Evolutionary conservation across 495 filamentous ascomycete species (phyloP).

Genomic region (Diplogelasinospora grovesii): DNA sequence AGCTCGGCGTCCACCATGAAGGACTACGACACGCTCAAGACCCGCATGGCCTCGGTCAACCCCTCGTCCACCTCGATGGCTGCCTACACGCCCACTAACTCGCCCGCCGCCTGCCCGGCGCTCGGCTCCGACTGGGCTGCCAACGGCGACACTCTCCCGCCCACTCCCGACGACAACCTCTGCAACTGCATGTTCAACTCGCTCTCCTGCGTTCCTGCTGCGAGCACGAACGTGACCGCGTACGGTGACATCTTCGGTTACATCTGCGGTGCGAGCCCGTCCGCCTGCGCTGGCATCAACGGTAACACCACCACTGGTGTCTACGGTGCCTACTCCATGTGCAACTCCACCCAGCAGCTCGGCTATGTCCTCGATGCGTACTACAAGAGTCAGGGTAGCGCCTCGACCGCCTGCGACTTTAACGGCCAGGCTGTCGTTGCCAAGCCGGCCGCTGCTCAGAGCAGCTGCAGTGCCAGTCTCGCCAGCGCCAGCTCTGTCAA

Average conservation of each 20-base stretch:
- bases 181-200: conserved; percentile 77
- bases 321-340: conserved; percentile 92
- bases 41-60: conserved; percentile 58
- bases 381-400: conserved; percentile 56
- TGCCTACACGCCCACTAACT: conserved; percentile 74
- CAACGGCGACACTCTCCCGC: conserved; percentile 59
- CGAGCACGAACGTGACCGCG: conserved; percentile 39
- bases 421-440: conserved; percentile 29
- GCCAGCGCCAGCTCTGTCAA: conserved; percentile 40
- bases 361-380: conserved; percentile 76
- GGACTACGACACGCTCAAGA: conserved; percentile 71
- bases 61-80: conserved; percentile 58
- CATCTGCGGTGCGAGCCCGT: conserved; percentile 56
- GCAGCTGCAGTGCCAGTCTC: conserved; percentile 27
- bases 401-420: conserved; percentile 67
- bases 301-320: conserved; percentile 62
- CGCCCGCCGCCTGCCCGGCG: conserved; percentile 65
- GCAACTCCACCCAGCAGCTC: conserved; percentile 67
- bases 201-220: conserved; percentile 60
- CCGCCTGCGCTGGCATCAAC: conserved; percentile 61
- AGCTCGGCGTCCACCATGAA: conserved; percentile 52
- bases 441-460: conserved; percentile 5
- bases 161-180: conserved; percentile 63
- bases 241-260: conserved; percentile 62
- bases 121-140: conserved; percentile 62